A percentile compares a stretch with the other conserved stretches of the same genome.
These are phyloP conservation scores for Incumbomyces lentus DNA, from an alignment of 2,329 filamentous ascomycete species.

Conservation along the genomic window DNA sequence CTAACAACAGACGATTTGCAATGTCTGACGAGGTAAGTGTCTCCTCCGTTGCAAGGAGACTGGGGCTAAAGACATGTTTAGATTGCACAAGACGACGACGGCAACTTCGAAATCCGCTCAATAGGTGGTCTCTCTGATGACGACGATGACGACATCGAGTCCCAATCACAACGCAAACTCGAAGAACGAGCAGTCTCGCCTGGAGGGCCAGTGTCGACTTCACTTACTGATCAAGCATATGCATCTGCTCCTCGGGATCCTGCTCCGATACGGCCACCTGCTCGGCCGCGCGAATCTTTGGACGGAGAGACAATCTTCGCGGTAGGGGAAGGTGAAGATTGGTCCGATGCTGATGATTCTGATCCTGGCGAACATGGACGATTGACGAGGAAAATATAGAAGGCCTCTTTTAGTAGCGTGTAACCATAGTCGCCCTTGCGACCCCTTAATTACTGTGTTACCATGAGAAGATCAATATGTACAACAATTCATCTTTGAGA, in stretches of 20 bases:
- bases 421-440: too few relatives aligned
- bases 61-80: conserved; percentile 28
- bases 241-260: neutral
- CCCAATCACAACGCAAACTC: conserved; percentile 27
- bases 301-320: conserved; percentile 96
- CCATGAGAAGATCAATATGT: too few relatives aligned
- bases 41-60: neutral
- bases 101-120: conserved; percentile 93
- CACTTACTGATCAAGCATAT: conserved; percentile 17
- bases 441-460: too few relatives aligned
- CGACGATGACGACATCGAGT: conserved; percentile 37
- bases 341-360: conserved; percentile 60
- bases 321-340: conserved; percentile 79
- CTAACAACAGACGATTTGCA: conserved; percentile 91
- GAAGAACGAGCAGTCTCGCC: conserved; percentile 14
- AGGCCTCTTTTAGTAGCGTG: neutral
- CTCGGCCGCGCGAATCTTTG: conserved; percentile 47
- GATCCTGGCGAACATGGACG: conserved; percentile 48
- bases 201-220: conserved; percentile 11
- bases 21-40: conserved; percentile 82
- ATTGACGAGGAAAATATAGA: conserved; percentile 7
- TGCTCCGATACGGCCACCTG: conserved; percentile 8
- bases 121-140: conserved; percentile 60
- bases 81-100: conserved; percentile 95
- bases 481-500: too few relatives aligned